These are phyloP conservation scores for Lachancea kluyveri DNA, from an alignment of 805 yeast genomes.

Conservation along the genomic window DNA sequence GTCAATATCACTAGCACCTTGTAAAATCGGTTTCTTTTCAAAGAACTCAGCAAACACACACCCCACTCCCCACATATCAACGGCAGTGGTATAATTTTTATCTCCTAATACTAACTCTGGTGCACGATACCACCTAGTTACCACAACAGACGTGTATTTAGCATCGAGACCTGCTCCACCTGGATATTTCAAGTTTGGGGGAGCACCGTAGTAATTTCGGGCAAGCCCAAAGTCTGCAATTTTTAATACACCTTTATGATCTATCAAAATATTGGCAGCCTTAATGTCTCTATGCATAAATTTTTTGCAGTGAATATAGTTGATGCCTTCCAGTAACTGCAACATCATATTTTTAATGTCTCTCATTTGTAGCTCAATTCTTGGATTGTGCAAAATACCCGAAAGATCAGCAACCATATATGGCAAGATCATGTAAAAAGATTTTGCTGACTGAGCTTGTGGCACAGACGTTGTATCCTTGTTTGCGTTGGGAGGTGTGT, in stretches of 20 bases:
- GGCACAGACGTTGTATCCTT: conserved; percentile 16
- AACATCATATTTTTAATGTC: conserved; percentile 78
- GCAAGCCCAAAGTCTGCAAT: conserved; percentile 97
- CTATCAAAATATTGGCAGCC: conserved; percentile 89
- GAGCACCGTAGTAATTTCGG: conserved; percentile 56
- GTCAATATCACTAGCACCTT: conserved; percentile 79
- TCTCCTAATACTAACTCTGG: conserved; percentile 90
- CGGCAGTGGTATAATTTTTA: conserved; percentile 82
- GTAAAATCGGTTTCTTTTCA: conserved; percentile 72
- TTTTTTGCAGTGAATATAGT: conserved; percentile 58
- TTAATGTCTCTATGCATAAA: conserved; percentile 85
- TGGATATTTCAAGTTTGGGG: conserved; percentile 43
- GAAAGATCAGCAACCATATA: conserved; percentile 90
- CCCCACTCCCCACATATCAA: conserved; percentile 97
- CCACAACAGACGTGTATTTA: conserved; percentile 65
- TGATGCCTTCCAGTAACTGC: conserved; percentile 75
- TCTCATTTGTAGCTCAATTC: conserved; percentile 49
- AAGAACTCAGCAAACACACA: conserved; percentile 93
- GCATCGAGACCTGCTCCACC: conserved; percentile 39
- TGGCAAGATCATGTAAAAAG: conserved; percentile 83
- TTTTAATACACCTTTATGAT: conserved; percentile 68
- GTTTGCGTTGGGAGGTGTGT: conserved; percentile 24
- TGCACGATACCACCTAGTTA: conserved; percentile 96
- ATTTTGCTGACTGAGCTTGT: conserved; percentile 23
- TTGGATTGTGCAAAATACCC: conserved; percentile 79